Evolutionary conservation across 2,329 filamentous ascomycete species (phyloP).

Genomic region (Penicillium palitans): DNA sequence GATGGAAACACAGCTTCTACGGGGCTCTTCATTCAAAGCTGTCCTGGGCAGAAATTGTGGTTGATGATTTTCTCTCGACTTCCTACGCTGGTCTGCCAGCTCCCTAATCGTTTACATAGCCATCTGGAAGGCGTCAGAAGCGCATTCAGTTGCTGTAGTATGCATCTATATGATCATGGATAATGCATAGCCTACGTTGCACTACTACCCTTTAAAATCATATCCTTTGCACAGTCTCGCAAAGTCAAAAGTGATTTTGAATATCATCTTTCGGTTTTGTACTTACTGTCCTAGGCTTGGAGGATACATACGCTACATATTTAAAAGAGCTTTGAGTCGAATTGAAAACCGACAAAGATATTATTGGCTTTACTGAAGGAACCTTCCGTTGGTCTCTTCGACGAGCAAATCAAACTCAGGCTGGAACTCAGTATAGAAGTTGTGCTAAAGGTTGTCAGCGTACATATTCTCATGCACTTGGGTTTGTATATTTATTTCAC

Average conservation of each 20-base stretch:
- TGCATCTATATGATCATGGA: background rate
- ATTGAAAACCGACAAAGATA: background rate
- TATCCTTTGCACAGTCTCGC: background rate
- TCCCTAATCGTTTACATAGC: background rate
- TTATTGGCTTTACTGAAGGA: constrained; percentile 22
- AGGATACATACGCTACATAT: background rate
- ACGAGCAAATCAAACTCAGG: constrained; percentile 42
- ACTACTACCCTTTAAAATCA: background rate
- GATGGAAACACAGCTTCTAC: background rate
- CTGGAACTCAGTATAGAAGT: constrained; percentile 43
- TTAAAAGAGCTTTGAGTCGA: background rate
- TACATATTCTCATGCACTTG: background rate
- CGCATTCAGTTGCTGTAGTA: background rate
- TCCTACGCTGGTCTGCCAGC: background rate
- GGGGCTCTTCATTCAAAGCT: background rate
- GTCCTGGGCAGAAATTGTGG: background rate
- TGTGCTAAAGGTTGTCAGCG: constrained; percentile 33
- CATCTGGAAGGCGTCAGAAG: background rate
- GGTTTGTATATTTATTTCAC: constrained; percentile 4
- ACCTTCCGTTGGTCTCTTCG: constrained; percentile 39
- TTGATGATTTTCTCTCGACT: background rate
- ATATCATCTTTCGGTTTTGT: too few species aligned
- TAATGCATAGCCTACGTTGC: background rate
- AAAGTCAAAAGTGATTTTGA: background rate
- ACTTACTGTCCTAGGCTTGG: background rate